These are phyloP conservation scores for Backusella westeae DNA, from an alignment of 192 early-diverging fungal species.

Conservation along the genomic window DNA sequence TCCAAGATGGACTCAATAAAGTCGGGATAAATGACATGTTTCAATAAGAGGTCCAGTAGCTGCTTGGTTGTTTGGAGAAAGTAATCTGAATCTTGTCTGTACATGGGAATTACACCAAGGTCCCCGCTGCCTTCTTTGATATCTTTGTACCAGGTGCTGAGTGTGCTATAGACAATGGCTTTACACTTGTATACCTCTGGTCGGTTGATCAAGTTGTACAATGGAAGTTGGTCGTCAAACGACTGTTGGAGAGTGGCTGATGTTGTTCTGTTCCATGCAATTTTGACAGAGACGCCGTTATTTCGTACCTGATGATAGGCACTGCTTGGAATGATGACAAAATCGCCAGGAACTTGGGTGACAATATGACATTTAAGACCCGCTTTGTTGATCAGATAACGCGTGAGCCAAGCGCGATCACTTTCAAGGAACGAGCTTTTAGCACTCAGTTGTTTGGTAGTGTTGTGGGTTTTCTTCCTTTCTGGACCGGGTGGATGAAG, in stretches of 20 bases:
- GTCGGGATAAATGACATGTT: slow-evolving; percentile 12
- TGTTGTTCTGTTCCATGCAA: slow-evolving; percentile 31
- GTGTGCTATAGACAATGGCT: slow-evolving; percentile 13
- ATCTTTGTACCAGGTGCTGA: neutral
- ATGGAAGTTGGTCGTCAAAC: slow-evolving; percentile 11
- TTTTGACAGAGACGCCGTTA: slow-evolving; percentile 21
- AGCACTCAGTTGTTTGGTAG: neutral
- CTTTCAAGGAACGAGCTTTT: slow-evolving; percentile 27
- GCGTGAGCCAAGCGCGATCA: slow-evolving; percentile 16
- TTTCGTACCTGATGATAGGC: slow-evolving; percentile 36
- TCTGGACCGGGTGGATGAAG: neutral
- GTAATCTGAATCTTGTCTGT: too few species aligned
- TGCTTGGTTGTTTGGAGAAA: neutral
- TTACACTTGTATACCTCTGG: slow-evolving; percentile 29
- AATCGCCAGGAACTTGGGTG: slow-evolving; percentile 29
- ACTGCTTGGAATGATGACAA: slow-evolving; percentile 34
- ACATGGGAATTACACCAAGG: neutral
- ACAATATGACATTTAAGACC: slow-evolving; percentile 20
- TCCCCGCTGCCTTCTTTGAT: neutral
- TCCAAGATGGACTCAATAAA: slow-evolving; percentile 5
- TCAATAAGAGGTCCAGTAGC: slow-evolving; percentile 10
- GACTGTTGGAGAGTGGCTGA: neutral
- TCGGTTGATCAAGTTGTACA: slow-evolving; percentile 22
- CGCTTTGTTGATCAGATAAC: neutral
- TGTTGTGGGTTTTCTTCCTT: neutral